Percentiles rank a stretch among this genome's conserved stretches.
phyloP scores from a whole-genome alignment of 192 early-diverging fungal species.

The Umbelopsis ramanniana region DNA sequence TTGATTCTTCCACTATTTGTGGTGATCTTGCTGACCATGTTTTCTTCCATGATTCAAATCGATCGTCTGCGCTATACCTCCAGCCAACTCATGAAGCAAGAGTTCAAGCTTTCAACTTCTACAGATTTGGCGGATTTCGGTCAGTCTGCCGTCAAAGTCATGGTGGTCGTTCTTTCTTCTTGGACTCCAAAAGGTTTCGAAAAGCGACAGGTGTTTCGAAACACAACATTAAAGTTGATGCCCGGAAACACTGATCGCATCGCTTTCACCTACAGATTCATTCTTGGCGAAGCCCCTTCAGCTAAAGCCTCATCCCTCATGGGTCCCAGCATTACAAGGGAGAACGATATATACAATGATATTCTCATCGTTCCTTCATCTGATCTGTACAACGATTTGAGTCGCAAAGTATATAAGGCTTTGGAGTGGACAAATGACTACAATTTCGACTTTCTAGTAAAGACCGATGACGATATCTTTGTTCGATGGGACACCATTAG shows the following conservation, averaged over 20 bases:
- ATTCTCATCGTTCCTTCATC: conserved; percentile 57
- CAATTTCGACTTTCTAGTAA: conserved; percentile 59
- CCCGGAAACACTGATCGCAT: conserved; percentile 46
- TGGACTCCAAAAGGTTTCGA: conserved; percentile 57
- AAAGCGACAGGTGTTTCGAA: conserved; percentile 52
- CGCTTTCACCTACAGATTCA: conserved; percentile 54
- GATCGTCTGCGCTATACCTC: conserved; percentile 43
- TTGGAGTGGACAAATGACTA: conserved; percentile 59
- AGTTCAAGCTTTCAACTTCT: conserved; percentile 37
- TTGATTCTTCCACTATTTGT: conserved; percentile 54
- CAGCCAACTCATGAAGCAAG: conserved; percentile 34
- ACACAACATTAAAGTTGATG: conserved; percentile 51
- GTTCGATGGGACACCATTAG: conserved; percentile 60
- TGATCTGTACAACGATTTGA: conserved; percentile 57
- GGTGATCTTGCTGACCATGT: conserved; percentile 58
- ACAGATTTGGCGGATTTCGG: conserved; percentile 31
- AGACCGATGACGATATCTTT: conserved; percentile 67
- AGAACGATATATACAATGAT: conserved; percentile 52
- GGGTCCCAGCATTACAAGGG: conserved; percentile 49
- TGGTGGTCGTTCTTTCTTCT: conserved; percentile 59
- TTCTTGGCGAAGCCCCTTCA: conserved; percentile 54
- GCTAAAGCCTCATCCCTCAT: conserved; percentile 43
- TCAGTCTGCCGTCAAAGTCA: conserved; percentile 46
- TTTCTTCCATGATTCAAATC: conserved; percentile 52
- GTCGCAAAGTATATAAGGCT: conserved; percentile 58